Percentiles rank a stretch among this genome's conserved stretches.
Evolutionary conservation across 768 basidiomycete species (phyloP).

Genomic region (Pulveroboletus sp.): DNA sequence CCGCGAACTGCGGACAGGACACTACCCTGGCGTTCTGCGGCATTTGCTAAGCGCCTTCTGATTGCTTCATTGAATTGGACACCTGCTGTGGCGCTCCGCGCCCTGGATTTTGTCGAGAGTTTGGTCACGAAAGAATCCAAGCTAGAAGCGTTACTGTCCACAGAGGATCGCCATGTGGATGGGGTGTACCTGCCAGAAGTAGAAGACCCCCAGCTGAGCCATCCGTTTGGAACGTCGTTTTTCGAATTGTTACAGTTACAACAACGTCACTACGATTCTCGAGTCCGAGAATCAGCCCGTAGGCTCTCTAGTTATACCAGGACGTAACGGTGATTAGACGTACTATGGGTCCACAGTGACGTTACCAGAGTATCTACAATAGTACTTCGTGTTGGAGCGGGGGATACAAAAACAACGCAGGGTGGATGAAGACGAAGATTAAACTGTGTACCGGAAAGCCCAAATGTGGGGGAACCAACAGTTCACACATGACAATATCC

Average conservation of each 20-base stretch:
- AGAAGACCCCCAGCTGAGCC: slow-evolving; percentile 82
- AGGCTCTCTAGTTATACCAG: slow-evolving; percentile 47
- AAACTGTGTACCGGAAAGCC: slow-evolving; percentile 11
- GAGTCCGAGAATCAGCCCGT: slow-evolving; percentile 62
- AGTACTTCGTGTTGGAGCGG: slow-evolving; percentile 18
- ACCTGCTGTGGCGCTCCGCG: slow-evolving; percentile 53
- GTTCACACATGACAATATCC: slow-evolving; percentile 30
- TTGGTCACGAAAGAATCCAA: slow-evolving; percentile 74
- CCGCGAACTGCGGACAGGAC: slow-evolving; percentile 54
- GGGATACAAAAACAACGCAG: slow-evolving; percentile 20
- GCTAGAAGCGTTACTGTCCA: slow-evolving; percentile 78
- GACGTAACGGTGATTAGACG: slow-evolving; percentile 29
- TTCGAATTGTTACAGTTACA: slow-evolving; percentile 76
- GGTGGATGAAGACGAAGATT: slow-evolving; percentile 19
- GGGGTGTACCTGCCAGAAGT: slow-evolving; percentile 83
- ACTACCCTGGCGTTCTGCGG: slow-evolving; percentile 75
- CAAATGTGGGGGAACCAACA: slow-evolving; percentile 12
- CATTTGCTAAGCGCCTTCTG: slow-evolving; percentile 91
- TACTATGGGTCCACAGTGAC: slow-evolving; percentile 24
- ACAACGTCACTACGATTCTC: slow-evolving; percentile 57
- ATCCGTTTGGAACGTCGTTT: slow-evolving; percentile 79
- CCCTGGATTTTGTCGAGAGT: slow-evolving; percentile 67
- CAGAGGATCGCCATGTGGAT: slow-evolving; percentile 79
- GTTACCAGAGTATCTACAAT: slow-evolving; percentile 31
- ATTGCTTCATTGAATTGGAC: slow-evolving; percentile 80